Evolutionary conservation across 306 rosid genomes (phyloP).

Genomic region (Inga oerstediana): DNA sequence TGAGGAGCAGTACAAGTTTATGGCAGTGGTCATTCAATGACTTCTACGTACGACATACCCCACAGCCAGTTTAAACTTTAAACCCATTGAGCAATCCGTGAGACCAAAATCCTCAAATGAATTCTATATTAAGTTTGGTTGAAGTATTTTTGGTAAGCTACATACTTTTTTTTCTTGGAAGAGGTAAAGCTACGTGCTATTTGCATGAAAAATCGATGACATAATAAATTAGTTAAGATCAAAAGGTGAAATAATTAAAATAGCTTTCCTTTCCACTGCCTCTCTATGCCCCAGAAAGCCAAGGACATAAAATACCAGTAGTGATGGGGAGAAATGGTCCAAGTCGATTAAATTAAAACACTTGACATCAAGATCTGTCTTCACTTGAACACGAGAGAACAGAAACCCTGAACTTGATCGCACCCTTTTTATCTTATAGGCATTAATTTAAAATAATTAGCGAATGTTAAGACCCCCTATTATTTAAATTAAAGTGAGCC

Average conservation of each 20-base stretch:
- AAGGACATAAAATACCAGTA: neutral
- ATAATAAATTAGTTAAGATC: too few relatives aligned
- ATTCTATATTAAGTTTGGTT: neutral
- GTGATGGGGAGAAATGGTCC: neutral
- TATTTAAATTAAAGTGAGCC: neutral
- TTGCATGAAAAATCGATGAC: neutral
- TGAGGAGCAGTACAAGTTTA: neutral
- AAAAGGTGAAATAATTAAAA: neutral
- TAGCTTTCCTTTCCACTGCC: neutral
- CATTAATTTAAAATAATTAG: neutral
- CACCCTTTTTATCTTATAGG: neutral
- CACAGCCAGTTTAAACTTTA: neutral
- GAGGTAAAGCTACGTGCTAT: too few relatives aligned
- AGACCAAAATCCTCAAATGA: too few relatives aligned
- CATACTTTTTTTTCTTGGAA: too few relatives aligned
- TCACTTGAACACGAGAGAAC: neutral
- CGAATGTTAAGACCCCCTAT: neutral
- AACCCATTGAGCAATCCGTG: too few relatives aligned
- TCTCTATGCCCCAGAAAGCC: neutral
- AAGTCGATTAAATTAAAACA: neutral
- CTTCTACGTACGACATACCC: neutral
- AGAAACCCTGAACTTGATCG: neutral
- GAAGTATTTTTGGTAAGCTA: neutral
- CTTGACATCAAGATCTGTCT: neutral
- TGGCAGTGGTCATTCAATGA: neutral